Conservation (phyloP, 257 asterid species). For the Solanum ossicruentum region DNA sequence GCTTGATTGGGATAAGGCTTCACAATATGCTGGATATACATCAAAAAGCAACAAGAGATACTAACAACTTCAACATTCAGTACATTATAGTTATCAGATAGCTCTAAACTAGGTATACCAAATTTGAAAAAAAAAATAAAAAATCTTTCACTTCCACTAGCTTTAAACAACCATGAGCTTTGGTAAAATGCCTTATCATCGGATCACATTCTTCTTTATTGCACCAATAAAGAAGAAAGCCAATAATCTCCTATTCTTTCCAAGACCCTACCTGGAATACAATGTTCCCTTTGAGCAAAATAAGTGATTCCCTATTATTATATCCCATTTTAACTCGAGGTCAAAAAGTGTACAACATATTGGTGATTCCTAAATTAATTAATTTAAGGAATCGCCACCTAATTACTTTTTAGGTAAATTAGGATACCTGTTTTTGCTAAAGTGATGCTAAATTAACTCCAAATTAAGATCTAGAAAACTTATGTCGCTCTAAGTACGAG, state of each 20-base stretch:
- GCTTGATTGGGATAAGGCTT: too few relatives aligned
- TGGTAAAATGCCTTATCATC: neutral
- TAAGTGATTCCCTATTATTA: constrained; percentile 18
- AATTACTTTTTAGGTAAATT: too few relatives aligned
- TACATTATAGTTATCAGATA: neutral
- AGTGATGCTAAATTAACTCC: too few relatives aligned
- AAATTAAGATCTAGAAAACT: too few relatives aligned
- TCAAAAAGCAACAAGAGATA: neutral
- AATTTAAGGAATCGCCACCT: too few relatives aligned
- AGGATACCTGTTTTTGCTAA: too few relatives aligned
- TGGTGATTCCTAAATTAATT: too few relatives aligned
- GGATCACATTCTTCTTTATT: neutral
- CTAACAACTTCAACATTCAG: neutral
- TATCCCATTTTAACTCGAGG: too few relatives aligned
- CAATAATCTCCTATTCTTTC: neutral
- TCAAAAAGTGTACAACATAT: too few relatives aligned
- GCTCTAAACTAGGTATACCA: neutral
- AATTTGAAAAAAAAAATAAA: neutral
- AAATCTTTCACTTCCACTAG: neutral
- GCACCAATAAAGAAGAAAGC: neutral
- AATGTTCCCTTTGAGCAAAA: constrained; percentile 17
- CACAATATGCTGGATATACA: too few relatives aligned
- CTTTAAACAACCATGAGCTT: neutral
- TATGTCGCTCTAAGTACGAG: too few relatives aligned
- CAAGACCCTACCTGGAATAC: neutral